These are phyloP conservation scores for Gardenia jasminoides DNA, from an alignment of 257 asterid species.

Conservation along the genomic window DNA sequence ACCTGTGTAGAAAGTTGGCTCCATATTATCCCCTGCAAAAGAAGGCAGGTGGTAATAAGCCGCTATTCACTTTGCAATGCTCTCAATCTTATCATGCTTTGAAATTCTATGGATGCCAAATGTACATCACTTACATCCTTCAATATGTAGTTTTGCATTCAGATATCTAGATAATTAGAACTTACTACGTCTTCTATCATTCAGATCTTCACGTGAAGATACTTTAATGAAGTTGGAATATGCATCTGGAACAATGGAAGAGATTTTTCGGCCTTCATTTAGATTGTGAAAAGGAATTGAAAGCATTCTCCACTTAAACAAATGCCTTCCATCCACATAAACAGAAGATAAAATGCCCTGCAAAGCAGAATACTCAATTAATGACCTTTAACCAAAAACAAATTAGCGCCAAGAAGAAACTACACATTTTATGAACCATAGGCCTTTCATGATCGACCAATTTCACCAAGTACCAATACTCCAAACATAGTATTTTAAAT, in stretches of 20 bases:
- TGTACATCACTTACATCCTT: not conserved
- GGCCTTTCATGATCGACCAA: not conserved
- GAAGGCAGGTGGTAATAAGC: constrained; percentile 9
- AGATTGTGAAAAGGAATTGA: constrained; percentile 64
- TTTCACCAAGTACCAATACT: not conserved
- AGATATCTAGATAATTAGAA: constrained; percentile 1
- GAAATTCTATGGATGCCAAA: not conserved
- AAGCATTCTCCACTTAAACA: constrained; percentile 73
- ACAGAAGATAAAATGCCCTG: constrained; percentile 90
- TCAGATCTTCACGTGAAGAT: constrained; percentile 28
- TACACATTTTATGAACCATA: not conserved
- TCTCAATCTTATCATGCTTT: not conserved
- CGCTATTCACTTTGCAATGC: not conserved
- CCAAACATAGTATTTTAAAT: not conserved
- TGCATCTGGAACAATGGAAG: constrained; percentile 38
- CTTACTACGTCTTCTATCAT: constrained; percentile 39
- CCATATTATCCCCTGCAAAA: constrained; percentile 42
- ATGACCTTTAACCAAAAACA: constrained; percentile 5
- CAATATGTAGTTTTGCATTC: not conserved
- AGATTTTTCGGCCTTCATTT: constrained; percentile 40
- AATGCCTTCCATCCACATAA: constrained; percentile 55
- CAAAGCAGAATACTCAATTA: constrained; percentile 27
- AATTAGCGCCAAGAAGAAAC: not conserved
- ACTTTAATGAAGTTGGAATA: constrained; percentile 13
- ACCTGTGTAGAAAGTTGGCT: constrained; percentile 75